Base-by-base conservation (phyloP, 192 early-diverging fungal genomes). In the Dissophora ornata region DNA sequence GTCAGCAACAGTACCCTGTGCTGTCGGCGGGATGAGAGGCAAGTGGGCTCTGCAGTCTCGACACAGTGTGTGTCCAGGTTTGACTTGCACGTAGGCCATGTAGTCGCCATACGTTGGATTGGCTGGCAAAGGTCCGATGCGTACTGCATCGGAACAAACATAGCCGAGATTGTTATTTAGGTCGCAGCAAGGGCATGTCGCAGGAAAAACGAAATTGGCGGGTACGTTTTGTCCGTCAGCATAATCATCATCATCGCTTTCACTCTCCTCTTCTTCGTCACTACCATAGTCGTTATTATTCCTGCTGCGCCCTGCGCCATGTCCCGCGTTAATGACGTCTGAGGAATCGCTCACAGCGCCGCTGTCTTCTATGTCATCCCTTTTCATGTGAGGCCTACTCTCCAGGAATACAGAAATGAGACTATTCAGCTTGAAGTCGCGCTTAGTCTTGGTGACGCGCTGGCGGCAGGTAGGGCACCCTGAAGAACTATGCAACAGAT, bases 381-480 rank as follows among this genome's bases (percentile, higher is more conserved):
- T 36, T 13, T 52, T 53, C 73, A 77, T 54, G 4, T 77, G 56
- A 1, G 73, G 73, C 19, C 73, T 28, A 2, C 26, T 57, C 34
- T 67, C 57, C n/a, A 77, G 40, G 46, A 77, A 77, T 3, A 62
- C 49, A n/a, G 32, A 11, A 12, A 77, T 77, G 42, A 77, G 45
- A 38, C 55, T 77, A 53, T 77, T 77, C 18, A 77, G 34, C 18
- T 54, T 67, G 32, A 77, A 77, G 21, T 77, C 73, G 13, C 57
- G 54, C 30, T 77, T 77, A 2, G 73, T 77, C 38, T 34, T 60
- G 0, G 32, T 33, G 6, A 77, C 73, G 3, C 7, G 6, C 25
- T 77, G 73, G 0, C 73, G 57, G 26, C 73, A 77, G 5, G 58
- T 47, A 11, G 73, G 73, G 22, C 73, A 77, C 1, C 42, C 46